Evolutionary conservation across 2,329 filamentous ascomycete genomes (phyloP).

Genomic region (Fusarium sp.): DNA sequence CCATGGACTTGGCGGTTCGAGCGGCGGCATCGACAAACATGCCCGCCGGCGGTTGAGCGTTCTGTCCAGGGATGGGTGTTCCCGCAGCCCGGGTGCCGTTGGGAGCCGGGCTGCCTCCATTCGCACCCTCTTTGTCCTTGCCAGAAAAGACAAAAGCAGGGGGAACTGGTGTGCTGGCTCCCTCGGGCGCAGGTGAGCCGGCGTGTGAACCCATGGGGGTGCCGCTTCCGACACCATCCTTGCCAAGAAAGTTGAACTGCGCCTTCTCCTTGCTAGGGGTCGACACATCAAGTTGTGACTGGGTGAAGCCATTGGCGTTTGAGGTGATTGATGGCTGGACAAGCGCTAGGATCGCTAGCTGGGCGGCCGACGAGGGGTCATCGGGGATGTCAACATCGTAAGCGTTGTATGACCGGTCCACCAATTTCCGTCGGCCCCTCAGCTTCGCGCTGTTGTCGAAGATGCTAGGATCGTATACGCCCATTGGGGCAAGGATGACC

Average conservation of each 20-base stretch:
- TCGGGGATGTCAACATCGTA: constrained; percentile 89
- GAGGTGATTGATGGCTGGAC: constrained; percentile 66
- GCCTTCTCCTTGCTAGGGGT: constrained; percentile 69
- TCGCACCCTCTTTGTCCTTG: constrained; percentile 53
- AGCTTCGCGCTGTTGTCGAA: constrained; percentile 87
- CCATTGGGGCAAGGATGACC: constrained; percentile 91
- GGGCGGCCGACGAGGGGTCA: constrained; percentile 85
- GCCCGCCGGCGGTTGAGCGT: constrained; percentile 52
- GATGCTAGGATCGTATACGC: constrained; percentile 87
- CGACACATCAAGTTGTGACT: constrained; percentile 57
- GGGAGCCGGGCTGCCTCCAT: constrained; percentile 62
- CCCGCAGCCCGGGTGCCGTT: constrained; percentile 60
- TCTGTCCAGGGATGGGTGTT: constrained; percentile 52
- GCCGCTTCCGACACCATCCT: constrained; percentile 72
- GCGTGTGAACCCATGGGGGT: constrained; percentile 87
- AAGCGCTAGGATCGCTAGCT: constrained; percentile 69
- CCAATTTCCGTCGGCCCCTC: constrained; percentile 76
- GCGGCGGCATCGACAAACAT: constrained; percentile 61
- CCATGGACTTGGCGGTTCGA: constrained; percentile 62
- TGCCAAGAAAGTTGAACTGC: constrained; percentile 72
- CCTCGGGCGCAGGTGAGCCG: constrained; percentile 86
- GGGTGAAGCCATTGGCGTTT: constrained; percentile 54
- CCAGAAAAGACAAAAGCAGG: constrained; percentile 63
- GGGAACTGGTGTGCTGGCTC: constrained; percentile 69
- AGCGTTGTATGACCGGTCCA: constrained; percentile 88